phyloP scores from a whole-genome alignment of 768 basidiomycete genomes.

The Sporobolomyces pararoseus region DNA sequence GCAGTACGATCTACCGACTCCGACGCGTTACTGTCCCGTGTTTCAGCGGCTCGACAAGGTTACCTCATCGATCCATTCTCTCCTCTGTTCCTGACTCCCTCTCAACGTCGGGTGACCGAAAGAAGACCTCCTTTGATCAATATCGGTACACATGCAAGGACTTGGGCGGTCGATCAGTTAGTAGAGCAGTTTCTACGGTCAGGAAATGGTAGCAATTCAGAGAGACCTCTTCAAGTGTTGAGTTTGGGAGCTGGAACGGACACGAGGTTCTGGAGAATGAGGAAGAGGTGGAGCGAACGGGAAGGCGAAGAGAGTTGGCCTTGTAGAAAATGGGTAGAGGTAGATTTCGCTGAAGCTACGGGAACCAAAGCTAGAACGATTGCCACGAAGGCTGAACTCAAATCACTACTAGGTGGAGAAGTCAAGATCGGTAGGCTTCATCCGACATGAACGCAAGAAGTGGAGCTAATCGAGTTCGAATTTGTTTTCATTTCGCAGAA shows the following conservation, averaged over 20 bases:
- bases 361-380: slow-evolving; percentile 77
- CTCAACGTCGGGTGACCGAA: slow-evolving; percentile 56
- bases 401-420: slow-evolving; percentile 55
- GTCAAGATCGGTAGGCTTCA: slow-evolving; percentile 42
- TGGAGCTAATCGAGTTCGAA: neutral
- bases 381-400: slow-evolving; percentile 62
- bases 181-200: slow-evolving; percentile 52
- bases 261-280: slow-evolving; percentile 86
- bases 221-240: slow-evolving; percentile 67
- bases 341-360: slow-evolving; percentile 86
- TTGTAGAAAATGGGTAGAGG: slow-evolving; percentile 59
- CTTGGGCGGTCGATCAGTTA: slow-evolving; percentile 61
- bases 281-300: slow-evolving; percentile 40
- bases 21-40: slow-evolving; percentile 71
- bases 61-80: slow-evolving; percentile 32
- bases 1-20: slow-evolving; percentile 66
- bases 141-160: slow-evolving; percentile 84
- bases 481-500: slow-evolving; percentile 49
- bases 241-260: slow-evolving; percentile 94
- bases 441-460: no score
- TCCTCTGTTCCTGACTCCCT: slow-evolving; percentile 51
- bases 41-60: slow-evolving; percentile 62
- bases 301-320: slow-evolving; percentile 13
- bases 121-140: slow-evolving; percentile 83
- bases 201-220: slow-evolving; percentile 63